Base-by-base conservation (phyloP, 2,329 filamentous ascomycete genomes). In the Aspergillus carbonarius region DNA sequence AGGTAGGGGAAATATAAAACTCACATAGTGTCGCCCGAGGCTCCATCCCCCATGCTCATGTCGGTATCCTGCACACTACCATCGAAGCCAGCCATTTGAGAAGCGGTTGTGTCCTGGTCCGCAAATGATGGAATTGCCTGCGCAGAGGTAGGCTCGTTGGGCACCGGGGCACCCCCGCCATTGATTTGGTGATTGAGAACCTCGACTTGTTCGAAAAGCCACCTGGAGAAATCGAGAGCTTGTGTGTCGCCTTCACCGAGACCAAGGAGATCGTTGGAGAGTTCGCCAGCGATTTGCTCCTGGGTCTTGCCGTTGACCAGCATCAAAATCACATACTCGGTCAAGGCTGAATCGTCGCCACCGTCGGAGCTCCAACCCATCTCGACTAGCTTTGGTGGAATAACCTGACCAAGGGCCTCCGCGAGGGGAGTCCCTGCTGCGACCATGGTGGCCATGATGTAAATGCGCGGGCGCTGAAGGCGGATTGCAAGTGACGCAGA, bases 311-410 rank as follows among this genome's bases (percentile, higher is more conserved):
- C 92, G 78, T 97, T 98, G 62, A 91, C 91, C 32, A 99, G 85
- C 93, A 98, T 97, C 63, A 98, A 86, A 59, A 98, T 89, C 66
- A 99, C 95, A 79, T 98, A 99, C 79, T 99, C 95, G 60, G 92
- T 89, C 60, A 99, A 85, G 37, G 92, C 91, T 23, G 88, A 88
- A 75, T 93, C 92, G 70, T 87, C 85, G 67, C 91, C 89, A 61
- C 88, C 90, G 66, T 89, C 89, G 30, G 89, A 88, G 62, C 88
- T 92, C 93, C 95, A 98, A 69, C 93, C 93, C 66, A 93, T 88
- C 78, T 99, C 93, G 59, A 92, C 86, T 58, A 99, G 83, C 80
- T 98, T 98, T 32, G 91, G 89, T 77, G 95, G 91, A 63, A 98
- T 92, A 42, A 88, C 88, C 68, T 83, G 82, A 73, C 89, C 92